Percentiles rank a stretch among this genome's conserved stretches.
Conservation (phyloP, 164 flowering plant genomes). For the Vitis cinerea region DNA sequence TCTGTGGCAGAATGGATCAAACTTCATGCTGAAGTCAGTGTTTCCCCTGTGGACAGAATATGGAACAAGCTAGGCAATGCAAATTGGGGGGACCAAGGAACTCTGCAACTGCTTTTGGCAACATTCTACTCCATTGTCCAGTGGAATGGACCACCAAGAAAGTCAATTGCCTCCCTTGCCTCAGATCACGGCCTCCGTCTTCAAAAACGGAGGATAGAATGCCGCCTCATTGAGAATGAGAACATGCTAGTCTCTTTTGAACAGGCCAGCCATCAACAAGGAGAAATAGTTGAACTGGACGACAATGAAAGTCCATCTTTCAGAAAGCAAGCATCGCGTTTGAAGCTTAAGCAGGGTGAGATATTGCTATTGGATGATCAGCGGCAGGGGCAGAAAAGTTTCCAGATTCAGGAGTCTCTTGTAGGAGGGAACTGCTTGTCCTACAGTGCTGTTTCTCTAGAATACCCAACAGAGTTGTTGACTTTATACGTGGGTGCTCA, state of each 20-base stretch:
- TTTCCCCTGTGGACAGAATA: slow-evolving; percentile 65
- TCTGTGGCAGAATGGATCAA: slow-evolving; percentile 69
- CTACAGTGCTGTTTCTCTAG: slow-evolving; percentile 53
- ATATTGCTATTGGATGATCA: slow-evolving; percentile 50
- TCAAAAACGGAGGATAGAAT: slow-evolving; percentile 63
- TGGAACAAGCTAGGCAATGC: slow-evolving; percentile 93
- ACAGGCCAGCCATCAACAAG: slow-evolving; percentile 22
- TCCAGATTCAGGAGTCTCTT: slow-evolving; percentile 48
- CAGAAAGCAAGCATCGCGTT: slow-evolving; percentile 31
- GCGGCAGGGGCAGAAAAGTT: slow-evolving; percentile 39
- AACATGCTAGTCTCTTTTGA: slow-evolving; percentile 28
- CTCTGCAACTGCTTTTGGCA: slow-evolving; percentile 67
- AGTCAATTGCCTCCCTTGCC: slow-evolving; percentile 63
- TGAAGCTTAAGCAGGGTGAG: slow-evolving; percentile 49
- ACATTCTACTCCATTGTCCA: slow-evolving; percentile 68
- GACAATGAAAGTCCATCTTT: slow-evolving; percentile 35
- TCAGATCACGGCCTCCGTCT: slow-evolving; percentile 76
- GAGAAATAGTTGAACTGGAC: slow-evolving; percentile 68
- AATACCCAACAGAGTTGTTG: slow-evolving; percentile 43
- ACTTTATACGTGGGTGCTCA: slow-evolving; percentile 74
- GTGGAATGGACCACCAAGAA: slow-evolving; percentile 67
- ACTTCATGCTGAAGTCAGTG: slow-evolving; percentile 46
- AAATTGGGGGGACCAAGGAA: slow-evolving; percentile 82
- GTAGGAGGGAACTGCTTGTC: slow-evolving; percentile 38
- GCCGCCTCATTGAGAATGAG: slow-evolving; percentile 40